Evolutionary conservation across 164 flowering plant species (phyloP), one percentile per base, ranked within the genome.

Genomic region (Annona cherimola): DNA sequence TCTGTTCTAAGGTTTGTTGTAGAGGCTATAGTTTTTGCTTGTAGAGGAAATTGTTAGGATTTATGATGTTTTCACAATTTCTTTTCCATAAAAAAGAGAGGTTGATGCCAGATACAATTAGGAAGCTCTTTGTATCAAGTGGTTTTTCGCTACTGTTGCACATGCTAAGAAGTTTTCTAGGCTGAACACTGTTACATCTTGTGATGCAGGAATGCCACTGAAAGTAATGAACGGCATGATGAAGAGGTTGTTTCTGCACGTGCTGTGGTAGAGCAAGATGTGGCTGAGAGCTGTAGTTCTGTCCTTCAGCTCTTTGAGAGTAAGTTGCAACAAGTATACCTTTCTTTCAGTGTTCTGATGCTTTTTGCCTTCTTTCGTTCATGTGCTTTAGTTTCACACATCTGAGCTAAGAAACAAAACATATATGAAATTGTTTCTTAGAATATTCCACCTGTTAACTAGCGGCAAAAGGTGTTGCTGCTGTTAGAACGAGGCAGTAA

Each of bases 211-310:
- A 80, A 76, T 77, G 84, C 86, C 20, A 72, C 73, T 41, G 84
- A 85, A n/a, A 71, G 79, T 70, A 90, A 89, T 74, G 92, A 84
- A 67, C 90, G 84, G 45, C 94, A 91, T 79, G 87, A 83, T 74
- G 57, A 41, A 46, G 98, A 93, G 77, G 76, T 93, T 60, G 78
- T 74, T 77, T 76, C 88, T 54, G 87, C 90, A 43, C 77, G 92
- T 66, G 74, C 65, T 72, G 82, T 86, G n/a, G 93, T 88, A 43
- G 97, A 88, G 78, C 76, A 84, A 59, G 99, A 88, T 79, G 84
- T 81, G 26, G 77, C 78, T 9, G 83, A 73, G 68, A 81, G 67
- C 55, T 84, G 83, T 75, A 89, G 88, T 26, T 90, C 86, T 62
- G 50, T 86, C 0, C 69, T 86, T 69, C 81, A 74, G 18, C 82